Conservation (phyloP, 345 rosid genomes). For the Dipteronia dyeriana region DNA sequence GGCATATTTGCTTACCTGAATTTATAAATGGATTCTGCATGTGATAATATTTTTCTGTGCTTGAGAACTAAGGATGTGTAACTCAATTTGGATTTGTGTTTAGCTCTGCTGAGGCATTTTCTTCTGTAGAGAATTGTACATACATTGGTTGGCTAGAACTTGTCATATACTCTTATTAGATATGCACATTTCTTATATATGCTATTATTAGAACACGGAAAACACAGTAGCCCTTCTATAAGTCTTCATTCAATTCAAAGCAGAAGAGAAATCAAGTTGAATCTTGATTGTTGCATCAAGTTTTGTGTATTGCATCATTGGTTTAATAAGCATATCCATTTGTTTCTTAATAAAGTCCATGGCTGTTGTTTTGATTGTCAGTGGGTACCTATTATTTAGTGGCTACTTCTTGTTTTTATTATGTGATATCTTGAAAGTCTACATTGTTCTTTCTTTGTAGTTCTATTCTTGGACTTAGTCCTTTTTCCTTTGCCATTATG, state of each 20-base stretch:
- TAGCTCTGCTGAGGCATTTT: too few species aligned
- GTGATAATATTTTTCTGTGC: background rate
- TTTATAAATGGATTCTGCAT: background rate
- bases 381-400: background rate
- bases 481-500: background rate
- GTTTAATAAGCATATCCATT: background rate
- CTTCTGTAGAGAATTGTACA: too few species aligned
- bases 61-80: too few species aligned
- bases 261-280: background rate
- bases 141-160: background rate
- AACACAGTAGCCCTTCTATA: background rate
- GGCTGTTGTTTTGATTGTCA: background rate
- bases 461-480: background rate
- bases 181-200: background rate
- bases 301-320: background rate
- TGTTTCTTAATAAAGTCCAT: background rate
- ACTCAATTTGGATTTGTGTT: too few species aligned
- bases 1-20: background rate
- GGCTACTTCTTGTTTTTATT: background rate
- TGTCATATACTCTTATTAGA: background rate
- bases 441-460: background rate
- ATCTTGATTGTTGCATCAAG: background rate
- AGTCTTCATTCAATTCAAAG: background rate
- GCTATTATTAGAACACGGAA: background rate
- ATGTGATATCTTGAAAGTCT: background rate